Base-by-base conservation (phyloP, 2,329 filamentous ascomycete species). In the Phialophora tarda region DNA sequence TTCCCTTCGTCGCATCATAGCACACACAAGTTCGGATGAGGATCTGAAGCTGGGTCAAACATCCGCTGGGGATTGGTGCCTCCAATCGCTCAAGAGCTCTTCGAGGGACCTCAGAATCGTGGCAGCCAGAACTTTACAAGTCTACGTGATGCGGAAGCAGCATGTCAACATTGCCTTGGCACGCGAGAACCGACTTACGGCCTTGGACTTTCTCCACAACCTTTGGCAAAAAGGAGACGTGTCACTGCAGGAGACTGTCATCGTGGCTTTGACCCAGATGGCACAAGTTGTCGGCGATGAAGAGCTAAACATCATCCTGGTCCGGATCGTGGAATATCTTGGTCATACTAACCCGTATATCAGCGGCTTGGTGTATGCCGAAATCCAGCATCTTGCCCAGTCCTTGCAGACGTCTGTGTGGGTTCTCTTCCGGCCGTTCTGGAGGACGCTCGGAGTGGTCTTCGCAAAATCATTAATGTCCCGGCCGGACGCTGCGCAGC, bases 221-320 rank as follows among this genome's bases (percentile, higher is more conserved):
- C 82, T 96, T 11, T 91, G 90, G 0, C 89, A 91, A 55, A 89
- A 88, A 64, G 86, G 88, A 62, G 82, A 87, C 7, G 78, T 88
- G 4, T 84, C 88, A 66, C 80, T 93, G 53, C 89, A 93, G 59
- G 94, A 98, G 77, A 93, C 92, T 21, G 89, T 91, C 70, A 89
- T 98, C 64, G 82, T 95, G 78, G 90, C 91, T 14, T 93, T 94
- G 86, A 90, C 91, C n/a, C 89, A 92, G 74, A 83, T 97, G 57
- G 94, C 92, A 67, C 84, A 86, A 85, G 84, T 89, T 10, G 89
- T 91, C 53, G 85, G 87, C 17, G 91, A 95, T 68, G 88, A 94
- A 69, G 92, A 97, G 75, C 85, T 97, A 63, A 95, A 95, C 72
- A 86, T 97, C 60, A 90, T 95, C 24, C 82, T 99, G 32, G 84